A percentile compares a stretch with the other conserved stretches of the same genome.
These are phyloP conservation scores for Populus alba DNA, from an alignment of 345 rosid genomes.

Conservation along the genomic window DNA sequence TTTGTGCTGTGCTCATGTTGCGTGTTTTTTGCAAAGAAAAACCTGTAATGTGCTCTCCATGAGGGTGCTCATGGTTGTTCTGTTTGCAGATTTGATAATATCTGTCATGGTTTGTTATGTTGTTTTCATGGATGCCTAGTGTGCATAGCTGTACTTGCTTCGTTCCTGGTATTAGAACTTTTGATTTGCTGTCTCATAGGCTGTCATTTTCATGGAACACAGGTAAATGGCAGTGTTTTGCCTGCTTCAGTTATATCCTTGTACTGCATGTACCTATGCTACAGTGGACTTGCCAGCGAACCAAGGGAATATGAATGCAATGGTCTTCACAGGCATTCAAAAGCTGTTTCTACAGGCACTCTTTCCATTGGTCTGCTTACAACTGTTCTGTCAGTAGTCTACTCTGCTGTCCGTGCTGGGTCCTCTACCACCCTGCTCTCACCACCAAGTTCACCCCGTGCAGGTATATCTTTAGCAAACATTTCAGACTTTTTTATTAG, in stretches of 20 bases:
- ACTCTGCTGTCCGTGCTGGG: constrained; percentile 98
- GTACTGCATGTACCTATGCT: constrained; percentile 95
- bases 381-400: constrained; percentile 87
- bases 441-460: constrained; percentile 88
- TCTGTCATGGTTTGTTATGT: background rate
- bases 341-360: constrained; percentile 84
- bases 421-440: constrained; percentile 87
- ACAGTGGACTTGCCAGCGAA: constrained; percentile 95
- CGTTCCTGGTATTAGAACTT: background rate
- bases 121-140: background rate
- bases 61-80: background rate
- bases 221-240: constrained; percentile 92
- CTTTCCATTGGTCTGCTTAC: constrained; percentile 83
- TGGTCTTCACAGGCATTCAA: constrained; percentile 89
- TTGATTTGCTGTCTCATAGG: background rate
- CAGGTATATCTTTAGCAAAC: constrained; percentile 42
- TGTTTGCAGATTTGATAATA: background rate
- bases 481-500: background rate
- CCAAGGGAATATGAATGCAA: constrained; percentile 92
- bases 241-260: constrained; percentile 90
- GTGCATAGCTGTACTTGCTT: background rate
- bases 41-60: background rate
- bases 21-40: background rate
- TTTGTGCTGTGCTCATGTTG: background rate
- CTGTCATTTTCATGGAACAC: constrained; percentile 23